Evolutionary conservation across 1,139 yeast species (phyloP), one percentile per base, ranked within the genome.

Genomic region (Candida pseudoviswanathii): DNA sequence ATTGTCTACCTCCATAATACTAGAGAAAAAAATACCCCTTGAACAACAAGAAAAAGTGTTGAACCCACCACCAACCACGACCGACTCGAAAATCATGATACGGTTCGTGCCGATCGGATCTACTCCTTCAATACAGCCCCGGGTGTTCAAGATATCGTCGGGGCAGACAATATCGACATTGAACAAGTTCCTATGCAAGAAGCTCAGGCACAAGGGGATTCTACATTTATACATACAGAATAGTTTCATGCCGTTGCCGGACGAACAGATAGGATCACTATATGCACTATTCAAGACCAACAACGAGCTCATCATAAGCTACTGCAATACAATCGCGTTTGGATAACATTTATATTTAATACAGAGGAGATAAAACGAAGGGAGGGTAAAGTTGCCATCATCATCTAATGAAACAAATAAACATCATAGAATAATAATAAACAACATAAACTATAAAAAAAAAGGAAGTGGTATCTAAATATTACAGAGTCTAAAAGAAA

Each of bases 101-200:
- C 65, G 88, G 36, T 78, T 84, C 54, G 81, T 75, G 51, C 80
- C 88, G 1, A 80, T 84, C 45, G 89, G 89, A 0, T 77, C 86
- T 0, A 74, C 84, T 0, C 73, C 77, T 0, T 72, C 77, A 9
- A 66, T 84, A 3, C 65, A 61, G 2, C 87, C 87, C 0, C 66
- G 71, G 3, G 70, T 78, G 1, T 81, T 79, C 56, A 78, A 73
- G 53, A 77, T 83, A 2, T 71, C 82, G 2, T 61, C 72, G 5
- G 62, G 68, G 31, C 83, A 80, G 53, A 72, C 74, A 2, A 73
- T 82, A 42, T 67, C 78, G 1, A 75, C 82, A 1, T 59, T 83
- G 39, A 63, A 68, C 39, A 71, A 65, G 53, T 83, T 81, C 53
- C 57, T 83, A 33, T 67, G 69, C 41, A 74, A 72, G 55, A 73